Evolutionary conservation across 495 filamentous ascomycete genomes (phyloP).

Genomic region (Extremus antarcticus): DNA sequence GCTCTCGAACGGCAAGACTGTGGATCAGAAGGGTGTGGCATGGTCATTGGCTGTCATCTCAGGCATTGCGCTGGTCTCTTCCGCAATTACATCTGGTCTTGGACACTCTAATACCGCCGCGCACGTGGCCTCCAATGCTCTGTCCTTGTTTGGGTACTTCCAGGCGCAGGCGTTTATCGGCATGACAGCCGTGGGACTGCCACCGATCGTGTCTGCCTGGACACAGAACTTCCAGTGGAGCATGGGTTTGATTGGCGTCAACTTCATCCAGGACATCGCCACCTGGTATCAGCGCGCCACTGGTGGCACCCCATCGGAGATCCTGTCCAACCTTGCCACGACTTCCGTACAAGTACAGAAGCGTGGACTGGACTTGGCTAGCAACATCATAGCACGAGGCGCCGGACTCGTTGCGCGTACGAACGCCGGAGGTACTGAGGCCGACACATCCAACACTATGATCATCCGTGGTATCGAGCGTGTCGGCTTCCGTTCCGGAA

Average conservation of each 20-base stretch:
- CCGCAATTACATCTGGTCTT: constrained; percentile 34
- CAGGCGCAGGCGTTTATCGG: constrained; percentile 94
- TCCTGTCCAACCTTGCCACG: constrained; percentile 60
- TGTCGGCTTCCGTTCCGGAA: constrained; percentile 73
- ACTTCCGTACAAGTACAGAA: constrained; percentile 82
- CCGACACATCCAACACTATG: constrained; percentile 39
- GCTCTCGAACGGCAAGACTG: constrained; percentile 87
- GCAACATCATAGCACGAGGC: constrained; percentile 38
- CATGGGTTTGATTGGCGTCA: constrained; percentile 88
- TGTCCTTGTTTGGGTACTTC: constrained; percentile 92
- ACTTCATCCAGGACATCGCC: constrained; percentile 76
- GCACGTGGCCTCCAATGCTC: constrained; percentile 83
- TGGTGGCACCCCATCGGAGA: constrained; percentile 72
- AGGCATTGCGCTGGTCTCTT: constrained; percentile 60
- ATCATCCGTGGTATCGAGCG: constrained; percentile 78
- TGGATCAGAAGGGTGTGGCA: constrained; percentile 77
- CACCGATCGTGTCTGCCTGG: constrained; percentile 86
- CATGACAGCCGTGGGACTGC: constrained; percentile 71
- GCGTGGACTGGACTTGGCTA: constrained; percentile 40
- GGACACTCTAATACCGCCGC: constrained; percentile 87
- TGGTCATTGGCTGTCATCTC: constrained; percentile 84
- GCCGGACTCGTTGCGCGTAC: constrained; percentile 1
- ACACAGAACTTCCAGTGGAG: constrained; percentile 98
- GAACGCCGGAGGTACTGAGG: background rate
- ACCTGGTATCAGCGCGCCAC: constrained; percentile 97